These are phyloP conservation scores for Xylariales sp. DNA, from an alignment of 2,329 filamentous ascomycete species.

Conservation along the genomic window DNA sequence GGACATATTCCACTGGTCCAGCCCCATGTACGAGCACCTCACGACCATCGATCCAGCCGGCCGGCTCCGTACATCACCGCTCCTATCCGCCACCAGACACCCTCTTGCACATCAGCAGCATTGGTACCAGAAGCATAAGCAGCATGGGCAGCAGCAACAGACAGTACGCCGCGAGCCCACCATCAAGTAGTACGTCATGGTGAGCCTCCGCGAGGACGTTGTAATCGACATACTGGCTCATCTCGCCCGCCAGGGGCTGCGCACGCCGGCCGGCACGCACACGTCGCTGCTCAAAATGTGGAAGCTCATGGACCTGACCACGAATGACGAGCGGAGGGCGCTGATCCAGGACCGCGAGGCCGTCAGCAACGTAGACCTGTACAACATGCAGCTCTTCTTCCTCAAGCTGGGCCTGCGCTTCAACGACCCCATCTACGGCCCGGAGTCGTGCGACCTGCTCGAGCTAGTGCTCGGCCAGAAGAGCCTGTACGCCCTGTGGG, in stretches of 20 bases:
- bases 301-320: conserved; percentile 65
- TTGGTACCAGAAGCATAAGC: not conserved
- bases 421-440: conserved; percentile 56
- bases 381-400: conserved; percentile 59
- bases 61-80: conserved; percentile 6
- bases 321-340: conserved; percentile 47
- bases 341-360: conserved; percentile 48
- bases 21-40: conserved; percentile 11
- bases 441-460: conserved; percentile 44
- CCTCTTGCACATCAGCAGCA: not conserved
- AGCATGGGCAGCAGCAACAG: not conserved
- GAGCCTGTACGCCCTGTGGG: conserved; percentile 50
- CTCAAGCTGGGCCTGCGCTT: conserved; percentile 70
- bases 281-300: conserved; percentile 61
- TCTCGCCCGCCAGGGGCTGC: conserved; percentile 54
- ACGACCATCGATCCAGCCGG: conserved; percentile 10
- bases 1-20: conserved; percentile 5
- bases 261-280: conserved; percentile 44
- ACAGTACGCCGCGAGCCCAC: conserved; percentile 43
- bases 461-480: conserved; percentile 58
- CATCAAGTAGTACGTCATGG: conserved; percentile 65
- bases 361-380: conserved; percentile 58
- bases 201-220: conserved; percentile 52
- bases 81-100: not conserved
- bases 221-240: conserved; percentile 59